Evolutionary conservation across 495 filamentous ascomycete genomes (phyloP).

Genomic region (Haplographium delicatum): DNA sequence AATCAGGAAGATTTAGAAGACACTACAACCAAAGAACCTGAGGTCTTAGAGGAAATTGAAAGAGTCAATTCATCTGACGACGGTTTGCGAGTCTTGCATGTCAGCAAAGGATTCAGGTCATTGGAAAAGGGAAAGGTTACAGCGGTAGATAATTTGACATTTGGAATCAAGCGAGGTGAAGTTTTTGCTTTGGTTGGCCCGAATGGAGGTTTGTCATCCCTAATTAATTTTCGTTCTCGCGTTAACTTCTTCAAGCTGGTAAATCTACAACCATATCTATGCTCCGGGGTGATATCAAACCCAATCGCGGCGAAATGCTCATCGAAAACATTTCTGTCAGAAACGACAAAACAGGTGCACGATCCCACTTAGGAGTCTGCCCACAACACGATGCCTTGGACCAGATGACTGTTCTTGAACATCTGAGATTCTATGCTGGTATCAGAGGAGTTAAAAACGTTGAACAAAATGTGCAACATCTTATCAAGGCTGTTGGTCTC

Average conservation of each 20-base stretch:
- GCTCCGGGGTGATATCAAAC: conserved; percentile 71
- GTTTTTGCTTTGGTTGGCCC: conserved; percentile 75
- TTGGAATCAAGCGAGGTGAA: conserved; percentile 67
- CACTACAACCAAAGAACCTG: conserved; percentile 33
- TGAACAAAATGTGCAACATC: conserved; percentile 52
- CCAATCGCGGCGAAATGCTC: conserved; percentile 56
- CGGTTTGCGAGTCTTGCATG: conserved; percentile 65
- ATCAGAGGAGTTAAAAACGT: conserved; percentile 58
- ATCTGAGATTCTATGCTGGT: conserved; percentile 66
- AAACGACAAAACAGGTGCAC: conserved; percentile 54
- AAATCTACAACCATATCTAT: conserved; percentile 79
- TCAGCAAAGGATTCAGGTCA: conserved; percentile 60
- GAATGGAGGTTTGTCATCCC: conserved; percentile 49
- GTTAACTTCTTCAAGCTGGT: no score
- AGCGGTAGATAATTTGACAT: conserved; percentile 74
- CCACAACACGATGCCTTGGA: conserved; percentile 66
- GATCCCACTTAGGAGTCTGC: conserved; percentile 69
- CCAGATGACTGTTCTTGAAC: conserved; percentile 62
- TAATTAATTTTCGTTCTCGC: not conserved
- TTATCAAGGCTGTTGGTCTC: conserved; percentile 55
- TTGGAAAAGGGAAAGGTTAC: conserved; percentile 47
- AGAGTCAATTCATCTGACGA: not conserved
- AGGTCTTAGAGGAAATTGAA: conserved; percentile 37
- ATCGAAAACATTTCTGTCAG: conserved; percentile 65
- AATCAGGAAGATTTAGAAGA: conserved; percentile 28